Conservation (phyloP, 2,329 filamentous ascomycete genomes). For the Fusarium proliferatum region DNA sequence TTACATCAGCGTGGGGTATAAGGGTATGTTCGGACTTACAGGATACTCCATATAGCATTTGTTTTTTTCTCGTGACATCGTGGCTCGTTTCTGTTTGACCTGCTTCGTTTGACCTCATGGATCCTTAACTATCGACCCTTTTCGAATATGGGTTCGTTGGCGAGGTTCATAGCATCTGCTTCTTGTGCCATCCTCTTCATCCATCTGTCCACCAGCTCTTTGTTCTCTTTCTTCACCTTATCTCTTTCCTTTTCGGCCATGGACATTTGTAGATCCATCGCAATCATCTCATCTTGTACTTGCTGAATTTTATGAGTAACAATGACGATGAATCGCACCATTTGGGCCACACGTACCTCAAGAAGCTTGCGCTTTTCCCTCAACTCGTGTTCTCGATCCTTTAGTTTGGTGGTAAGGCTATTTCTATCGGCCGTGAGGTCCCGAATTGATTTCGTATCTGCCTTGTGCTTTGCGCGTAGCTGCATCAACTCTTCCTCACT, state of each 20-base stretch:
- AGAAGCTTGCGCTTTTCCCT: constrained; percentile 85
- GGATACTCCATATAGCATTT: constrained; percentile 49
- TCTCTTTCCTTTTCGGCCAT: constrained; percentile 82
- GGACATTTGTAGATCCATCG: constrained; percentile 87
- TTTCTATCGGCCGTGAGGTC: constrained; percentile 72
- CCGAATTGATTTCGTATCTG: constrained; percentile 71
- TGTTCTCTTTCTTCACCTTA: constrained; percentile 83
- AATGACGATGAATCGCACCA: background rate
- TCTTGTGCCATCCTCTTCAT: constrained; percentile 89
- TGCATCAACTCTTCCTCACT: constrained; percentile 73
- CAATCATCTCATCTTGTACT: constrained; percentile 92
- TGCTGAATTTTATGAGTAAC: constrained; percentile 59
- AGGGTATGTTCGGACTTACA: constrained; percentile 45
- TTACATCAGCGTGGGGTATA: constrained; percentile 35
- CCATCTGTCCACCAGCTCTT: constrained; percentile 90
- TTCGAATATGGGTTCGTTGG: constrained; percentile 61
- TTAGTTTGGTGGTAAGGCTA: constrained; percentile 72
- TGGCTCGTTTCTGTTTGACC: background rate
- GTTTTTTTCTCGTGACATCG: constrained; percentile 39
- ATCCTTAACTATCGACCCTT: constrained; percentile 40
- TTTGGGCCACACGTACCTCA: constrained; percentile 62
- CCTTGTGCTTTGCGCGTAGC: constrained; percentile 68
- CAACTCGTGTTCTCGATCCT: constrained; percentile 87
- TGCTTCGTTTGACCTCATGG: constrained; percentile 4
- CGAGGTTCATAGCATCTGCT: constrained; percentile 85